Evolutionary conservation across 2,329 filamentous ascomycete species (phyloP).

Genomic region (Albifimbria verrucaria): DNA sequence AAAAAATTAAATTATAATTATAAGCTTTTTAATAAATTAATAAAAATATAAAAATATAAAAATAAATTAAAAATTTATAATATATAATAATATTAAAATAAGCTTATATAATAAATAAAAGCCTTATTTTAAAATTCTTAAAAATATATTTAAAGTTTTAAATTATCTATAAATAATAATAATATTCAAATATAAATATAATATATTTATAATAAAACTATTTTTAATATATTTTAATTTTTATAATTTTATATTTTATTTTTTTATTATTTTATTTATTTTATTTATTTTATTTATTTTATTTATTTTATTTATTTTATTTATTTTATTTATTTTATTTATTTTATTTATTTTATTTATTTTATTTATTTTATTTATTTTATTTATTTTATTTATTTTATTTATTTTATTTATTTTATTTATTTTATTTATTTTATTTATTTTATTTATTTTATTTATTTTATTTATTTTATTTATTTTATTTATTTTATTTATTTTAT

Average conservation of each 20-base stretch:
- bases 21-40: background rate
- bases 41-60: too few species aligned
- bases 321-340: background rate
- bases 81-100: too few species aligned
- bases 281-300: background rate
- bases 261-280: background rate
- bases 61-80: too few species aligned
- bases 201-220: background rate
- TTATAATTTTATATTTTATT: background rate
- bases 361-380: background rate
- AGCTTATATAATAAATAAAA: background rate
- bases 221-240: background rate
- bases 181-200: background rate
- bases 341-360: background rate
- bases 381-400: too few species aligned
- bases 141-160: constrained; percentile 1
- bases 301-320: background rate
- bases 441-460: background rate
- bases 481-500: background rate
- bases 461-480: background rate
- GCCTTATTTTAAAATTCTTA: background rate
- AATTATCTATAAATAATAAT: constrained; percentile 3
- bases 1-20: too few species aligned
- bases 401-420: background rate
- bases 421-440: background rate